Evolutionary conservation across 139 green algal genomes (phyloP), one percentile per base, ranked within the genome.

Genomic region (Chlorella sp.): DNA sequence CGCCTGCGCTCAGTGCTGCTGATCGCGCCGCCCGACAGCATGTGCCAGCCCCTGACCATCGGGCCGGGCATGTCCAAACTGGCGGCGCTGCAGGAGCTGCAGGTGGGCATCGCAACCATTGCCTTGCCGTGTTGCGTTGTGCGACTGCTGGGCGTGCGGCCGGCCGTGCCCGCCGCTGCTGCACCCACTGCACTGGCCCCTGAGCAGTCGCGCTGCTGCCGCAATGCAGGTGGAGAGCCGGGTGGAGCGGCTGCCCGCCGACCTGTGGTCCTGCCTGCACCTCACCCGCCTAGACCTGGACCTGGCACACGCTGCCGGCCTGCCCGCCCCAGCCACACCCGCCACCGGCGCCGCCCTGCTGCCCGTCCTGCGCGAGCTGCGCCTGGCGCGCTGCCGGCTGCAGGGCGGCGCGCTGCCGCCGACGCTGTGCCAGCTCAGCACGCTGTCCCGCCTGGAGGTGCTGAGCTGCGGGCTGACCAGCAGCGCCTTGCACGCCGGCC

Each of bases 211-310:
- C 56, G 40, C 36, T 28, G 26, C 62, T 83, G 62, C 78, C 78
- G 44, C 17, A 32, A 16, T 34, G 30, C 79, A 84, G 64, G 48
- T 84, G 19, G 67, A 68, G 43, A 68, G 80, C 67, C 80, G 46
- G 2, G 64, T 77, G 65, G 80, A 67, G n/a, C 24, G 20, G 44
- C 64, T 84, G 65, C 80, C 80, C 11, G 0, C 67, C 1, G 80
- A 84, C 65, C 80, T 84, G 5, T 84, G 80, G 80, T 13, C 7
- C n/a, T 84, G 80, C 80, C 36, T 28, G n/a, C 67, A 77, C n/a
- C 80, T 84, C 32, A 78, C 80, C 32, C 43, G 64, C 32, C 67
- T 84, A 16, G 65, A 70, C 1, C 76, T 82, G 9, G 76, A 82
- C 54, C 36, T 82, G 6, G 40, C 40, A 3, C 20, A 30, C 54